Percentiles rank a stretch among this genome's conserved stretches.
phyloP scores from a whole-genome alignment of 2,329 filamentous ascomycete species.

The Aaosphaeria arxii region DNA sequence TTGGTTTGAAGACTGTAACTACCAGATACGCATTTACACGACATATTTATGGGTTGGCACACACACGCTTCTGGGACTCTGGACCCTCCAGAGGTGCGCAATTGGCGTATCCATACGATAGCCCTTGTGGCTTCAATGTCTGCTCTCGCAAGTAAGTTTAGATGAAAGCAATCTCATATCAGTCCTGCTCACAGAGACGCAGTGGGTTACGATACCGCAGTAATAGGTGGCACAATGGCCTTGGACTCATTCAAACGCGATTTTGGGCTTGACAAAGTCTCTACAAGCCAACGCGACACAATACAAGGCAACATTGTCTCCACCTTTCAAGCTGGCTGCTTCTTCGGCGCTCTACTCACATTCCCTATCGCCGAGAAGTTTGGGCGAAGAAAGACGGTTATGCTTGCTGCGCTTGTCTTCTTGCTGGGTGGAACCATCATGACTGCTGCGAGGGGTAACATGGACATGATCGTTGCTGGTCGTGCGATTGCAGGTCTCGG shows the following conservation, averaged over 20 bases:
- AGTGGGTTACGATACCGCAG: constrained; percentile 35
- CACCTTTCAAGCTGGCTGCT: constrained; percentile 36
- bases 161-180: background rate
- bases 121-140: constrained; percentile 36
- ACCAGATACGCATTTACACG: too few species aligned
- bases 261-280: constrained; percentile 28
- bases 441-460: constrained; percentile 34
- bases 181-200: constrained; percentile 7
- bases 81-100: constrained; percentile 35
- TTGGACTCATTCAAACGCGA: constrained; percentile 38
- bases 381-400: constrained; percentile 49
- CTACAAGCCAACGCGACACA: constrained; percentile 30
- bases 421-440: constrained; percentile 40
- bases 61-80: constrained; percentile 20
- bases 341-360: constrained; percentile 39
- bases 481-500: constrained; percentile 38
- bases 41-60: constrained; percentile 13
- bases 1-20: too few species aligned
- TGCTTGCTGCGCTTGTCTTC: constrained; percentile 46
- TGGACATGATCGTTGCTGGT: constrained; percentile 36
- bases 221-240: constrained; percentile 42
- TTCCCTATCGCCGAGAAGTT: constrained; percentile 50
- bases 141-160: constrained; percentile 12
- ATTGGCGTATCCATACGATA: constrained; percentile 34
- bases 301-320: constrained; percentile 40